Conservation (phyloP, 192 early-diverging fungal species). For the Bifiguratus adelaidae region DNA sequence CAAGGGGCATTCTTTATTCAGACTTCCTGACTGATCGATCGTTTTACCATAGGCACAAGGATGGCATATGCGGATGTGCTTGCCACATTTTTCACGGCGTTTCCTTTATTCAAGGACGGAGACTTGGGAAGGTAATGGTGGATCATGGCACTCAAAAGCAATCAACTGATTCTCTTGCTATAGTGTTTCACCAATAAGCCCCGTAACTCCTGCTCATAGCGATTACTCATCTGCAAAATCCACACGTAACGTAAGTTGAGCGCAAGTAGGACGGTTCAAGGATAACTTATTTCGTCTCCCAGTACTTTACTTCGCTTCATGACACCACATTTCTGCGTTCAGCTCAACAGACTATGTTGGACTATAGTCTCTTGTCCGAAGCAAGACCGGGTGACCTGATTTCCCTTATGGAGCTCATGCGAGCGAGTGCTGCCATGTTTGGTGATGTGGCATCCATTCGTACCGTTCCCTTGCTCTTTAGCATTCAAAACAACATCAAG, state of each 20-base stretch:
- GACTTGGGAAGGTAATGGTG: neutral
- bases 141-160: neutral
- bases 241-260: no score
- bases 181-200: neutral
- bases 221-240: no score
- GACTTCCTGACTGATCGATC: neutral
- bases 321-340: neutral
- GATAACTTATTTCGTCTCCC: no score
- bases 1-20: neutral
- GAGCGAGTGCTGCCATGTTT: neutral
- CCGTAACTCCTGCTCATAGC: no score
- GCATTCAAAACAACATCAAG: neutral
- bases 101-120: neutral
- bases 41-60: conserved; percentile 13
- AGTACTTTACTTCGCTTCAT: no score
- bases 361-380: neutral
- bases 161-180: neutral
- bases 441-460: neutral
- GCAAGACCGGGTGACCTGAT: neutral
- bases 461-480: neutral
- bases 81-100: conserved; percentile 19
- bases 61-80: conserved; percentile 23
- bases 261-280: no score
- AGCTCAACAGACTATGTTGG: neutral
- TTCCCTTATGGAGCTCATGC: neutral